These are phyloP conservation scores for Myriosclerotinia curreyana DNA, from an alignment of 2,329 filamentous ascomycete genomes.

Conservation along the genomic window DNA sequence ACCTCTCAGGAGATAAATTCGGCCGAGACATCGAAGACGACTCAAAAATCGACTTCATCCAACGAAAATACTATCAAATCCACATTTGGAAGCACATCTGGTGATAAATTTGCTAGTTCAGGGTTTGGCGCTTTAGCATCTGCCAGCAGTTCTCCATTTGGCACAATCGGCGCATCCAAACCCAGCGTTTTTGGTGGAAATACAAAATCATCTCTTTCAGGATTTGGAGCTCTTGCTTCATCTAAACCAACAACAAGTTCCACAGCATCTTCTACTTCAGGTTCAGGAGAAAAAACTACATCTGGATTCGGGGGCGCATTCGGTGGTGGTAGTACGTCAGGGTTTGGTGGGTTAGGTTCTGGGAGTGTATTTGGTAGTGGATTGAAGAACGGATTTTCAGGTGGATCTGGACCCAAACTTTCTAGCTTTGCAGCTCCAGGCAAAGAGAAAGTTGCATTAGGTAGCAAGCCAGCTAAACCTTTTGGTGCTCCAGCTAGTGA, in stretches of 20 bases:
- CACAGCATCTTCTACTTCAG: constrained; percentile 38
- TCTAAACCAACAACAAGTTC: constrained; percentile 37
- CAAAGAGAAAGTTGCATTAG: constrained; percentile 45
- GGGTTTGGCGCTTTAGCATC: constrained; percentile 64
- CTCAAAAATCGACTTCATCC: constrained; percentile 21
- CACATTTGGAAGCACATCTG: constrained; percentile 29
- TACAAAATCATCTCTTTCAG: constrained; percentile 41
- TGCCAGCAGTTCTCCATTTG: constrained; percentile 62
- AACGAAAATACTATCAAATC: constrained; percentile 26
- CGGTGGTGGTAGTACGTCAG: constrained; percentile 27
- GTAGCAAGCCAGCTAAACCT: constrained; percentile 62
- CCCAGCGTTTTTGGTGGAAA: constrained; percentile 50
- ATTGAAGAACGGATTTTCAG: constrained; percentile 43
- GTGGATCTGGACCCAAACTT: constrained; percentile 46
- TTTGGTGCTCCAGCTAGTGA: constrained; percentile 76
- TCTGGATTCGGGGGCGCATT: constrained; percentile 39
- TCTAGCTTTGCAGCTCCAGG: constrained; percentile 69
- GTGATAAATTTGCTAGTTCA: constrained; percentile 59
- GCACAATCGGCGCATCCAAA: constrained; percentile 50
- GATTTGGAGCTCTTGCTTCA: constrained; percentile 47
- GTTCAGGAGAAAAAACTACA: constrained; percentile 40
- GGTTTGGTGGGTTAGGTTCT: constrained; percentile 40
- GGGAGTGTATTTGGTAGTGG: constrained; percentile 45
- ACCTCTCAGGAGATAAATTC: constrained; percentile 24
- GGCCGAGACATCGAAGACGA: constrained; percentile 14